A percentile compares a stretch with the other conserved stretches of the same genome.
Evolutionary conservation across 1,284 basidiomycete genomes (phyloP).

Genomic region (Irpex lacteus): DNA sequence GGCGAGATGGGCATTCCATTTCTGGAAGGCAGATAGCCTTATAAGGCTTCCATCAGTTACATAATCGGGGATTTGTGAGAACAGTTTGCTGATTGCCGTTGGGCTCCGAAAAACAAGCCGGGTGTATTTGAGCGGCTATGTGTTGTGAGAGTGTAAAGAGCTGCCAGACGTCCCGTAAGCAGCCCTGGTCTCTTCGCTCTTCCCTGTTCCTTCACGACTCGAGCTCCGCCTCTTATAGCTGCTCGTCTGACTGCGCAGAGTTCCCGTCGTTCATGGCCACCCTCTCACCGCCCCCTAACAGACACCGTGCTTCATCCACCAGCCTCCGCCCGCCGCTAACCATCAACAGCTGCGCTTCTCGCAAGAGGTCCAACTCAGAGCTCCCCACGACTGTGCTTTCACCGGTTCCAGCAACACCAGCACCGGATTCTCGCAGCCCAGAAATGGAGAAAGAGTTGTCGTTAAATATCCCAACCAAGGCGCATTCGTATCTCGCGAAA

Average conservation of each 20-base stretch:
- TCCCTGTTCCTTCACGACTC: slow-evolving; percentile 22
- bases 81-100: background rate
- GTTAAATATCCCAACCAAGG: slow-evolving; percentile 17
- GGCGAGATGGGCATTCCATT: background rate
- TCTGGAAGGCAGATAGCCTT: background rate
- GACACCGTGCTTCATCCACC: slow-evolving; percentile 60
- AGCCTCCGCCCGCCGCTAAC: slow-evolving; percentile 54
- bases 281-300: slow-evolving; percentile 37
- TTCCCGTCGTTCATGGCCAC: slow-evolving; percentile 19
- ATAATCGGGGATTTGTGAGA: background rate
- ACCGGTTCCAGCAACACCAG: slow-evolving; percentile 23
- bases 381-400: slow-evolving; percentile 27
- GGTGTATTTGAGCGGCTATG: background rate
- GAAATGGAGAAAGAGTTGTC: slow-evolving; percentile 16
- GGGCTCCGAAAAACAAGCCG: background rate
- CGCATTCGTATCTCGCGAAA: slow-evolving; percentile 21
- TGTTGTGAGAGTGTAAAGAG: slow-evolving; percentile 1
- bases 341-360: slow-evolving; percentile 46
- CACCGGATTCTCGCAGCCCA: slow-evolving; percentile 20
- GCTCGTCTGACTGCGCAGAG: background rate
- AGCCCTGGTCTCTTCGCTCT: slow-evolving; percentile 14
- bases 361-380: slow-evolving; percentile 44
- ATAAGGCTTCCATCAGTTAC: background rate
- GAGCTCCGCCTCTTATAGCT: background rate
- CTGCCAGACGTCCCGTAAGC: background rate